These are phyloP conservation scores for Citrus sp. DNA, from an alignment of 345 rosid species.

Conservation along the genomic window DNA sequence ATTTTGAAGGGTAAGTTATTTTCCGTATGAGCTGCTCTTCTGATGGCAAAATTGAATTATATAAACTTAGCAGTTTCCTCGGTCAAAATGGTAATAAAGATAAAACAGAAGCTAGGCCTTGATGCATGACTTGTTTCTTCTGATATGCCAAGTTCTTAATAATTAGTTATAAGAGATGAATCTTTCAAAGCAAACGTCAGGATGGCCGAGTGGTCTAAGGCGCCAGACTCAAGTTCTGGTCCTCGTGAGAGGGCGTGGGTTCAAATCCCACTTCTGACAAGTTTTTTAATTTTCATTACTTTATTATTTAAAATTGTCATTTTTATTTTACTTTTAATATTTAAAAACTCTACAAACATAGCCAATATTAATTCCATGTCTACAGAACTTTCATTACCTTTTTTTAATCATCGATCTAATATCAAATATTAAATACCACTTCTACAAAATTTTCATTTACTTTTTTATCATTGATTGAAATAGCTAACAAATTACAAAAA, in stretches of 20 bases:
- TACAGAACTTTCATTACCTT: too few relatives aligned
- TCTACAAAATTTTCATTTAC: too few relatives aligned
- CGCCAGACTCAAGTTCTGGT: slow-evolving; percentile 89
- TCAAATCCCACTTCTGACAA: slow-evolving; percentile 22
- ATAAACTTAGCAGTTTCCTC: neutral
- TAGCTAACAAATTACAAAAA: too few relatives aligned
- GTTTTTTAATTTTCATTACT: too few relatives aligned
- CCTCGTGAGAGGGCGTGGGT: slow-evolving; percentile 44
- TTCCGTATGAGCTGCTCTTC: slow-evolving; percentile 6
- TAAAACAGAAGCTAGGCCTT: neutral
- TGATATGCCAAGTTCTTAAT: neutral
- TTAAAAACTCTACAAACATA: too few relatives aligned
- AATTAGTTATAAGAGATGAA: fast-evolving
- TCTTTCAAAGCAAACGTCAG: slow-evolving; percentile 16
- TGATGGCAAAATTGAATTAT: neutral
- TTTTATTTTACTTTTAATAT: too few relatives aligned
- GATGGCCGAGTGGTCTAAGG: slow-evolving; percentile 91
- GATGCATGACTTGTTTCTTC: neutral
- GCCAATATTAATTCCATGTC: too few relatives aligned
- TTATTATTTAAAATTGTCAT: too few relatives aligned
- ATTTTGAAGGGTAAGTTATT: slow-evolving; percentile 5
- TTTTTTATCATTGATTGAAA: too few relatives aligned
- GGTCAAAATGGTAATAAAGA: neutral
- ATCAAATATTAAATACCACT: too few relatives aligned
- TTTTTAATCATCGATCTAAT: too few relatives aligned